Conservation (phyloP, 2,329 filamentous ascomycete species). For the Drechslerella coelobrocha region DNA sequence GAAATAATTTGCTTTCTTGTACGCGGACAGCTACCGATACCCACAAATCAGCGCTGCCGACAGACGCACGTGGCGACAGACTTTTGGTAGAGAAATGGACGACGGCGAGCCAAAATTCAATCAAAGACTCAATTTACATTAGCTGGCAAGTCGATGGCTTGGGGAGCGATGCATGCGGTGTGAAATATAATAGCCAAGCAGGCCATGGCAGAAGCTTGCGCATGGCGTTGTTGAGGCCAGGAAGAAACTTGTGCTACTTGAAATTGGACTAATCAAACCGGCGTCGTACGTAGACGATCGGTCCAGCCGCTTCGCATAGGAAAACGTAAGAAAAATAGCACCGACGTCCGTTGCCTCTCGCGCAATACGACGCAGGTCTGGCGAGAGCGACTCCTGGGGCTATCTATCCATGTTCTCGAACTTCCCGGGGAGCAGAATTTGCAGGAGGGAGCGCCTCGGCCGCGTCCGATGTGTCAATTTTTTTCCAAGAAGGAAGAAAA, state of each 20-base stretch:
- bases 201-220: too few relatives aligned
- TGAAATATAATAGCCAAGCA: too few relatives aligned
- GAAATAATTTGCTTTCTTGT: background rate
- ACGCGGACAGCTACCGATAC: background rate
- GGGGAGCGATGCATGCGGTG: too few relatives aligned
- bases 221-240: too few relatives aligned
- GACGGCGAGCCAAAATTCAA: background rate
- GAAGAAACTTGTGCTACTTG: too few relatives aligned
- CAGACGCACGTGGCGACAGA: background rate
- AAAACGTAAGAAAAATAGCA: conserved; percentile 49
- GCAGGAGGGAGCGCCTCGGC: conserved; percentile 38
- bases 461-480: conserved; percentile 28
- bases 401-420: background rate
- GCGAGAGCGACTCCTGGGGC: conserved; percentile 23
- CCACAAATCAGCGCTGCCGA: conserved; percentile 1
- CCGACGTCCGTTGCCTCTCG: conserved; percentile 22
- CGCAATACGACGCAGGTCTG: conserved; percentile 36
- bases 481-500: too few relatives aligned
- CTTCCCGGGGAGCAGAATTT: conserved; percentile 45
- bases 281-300: too few relatives aligned
- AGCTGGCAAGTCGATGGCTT: too few relatives aligned
- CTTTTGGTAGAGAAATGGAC: background rate
- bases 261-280: too few relatives aligned
- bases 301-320: conserved; percentile 29
- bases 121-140: conserved; percentile 3